Evolutionary conservation across 2,329 filamentous ascomycete genomes (phyloP), one percentile per base, ranked within the genome.

Genomic region (Trichoderma sp.): DNA sequence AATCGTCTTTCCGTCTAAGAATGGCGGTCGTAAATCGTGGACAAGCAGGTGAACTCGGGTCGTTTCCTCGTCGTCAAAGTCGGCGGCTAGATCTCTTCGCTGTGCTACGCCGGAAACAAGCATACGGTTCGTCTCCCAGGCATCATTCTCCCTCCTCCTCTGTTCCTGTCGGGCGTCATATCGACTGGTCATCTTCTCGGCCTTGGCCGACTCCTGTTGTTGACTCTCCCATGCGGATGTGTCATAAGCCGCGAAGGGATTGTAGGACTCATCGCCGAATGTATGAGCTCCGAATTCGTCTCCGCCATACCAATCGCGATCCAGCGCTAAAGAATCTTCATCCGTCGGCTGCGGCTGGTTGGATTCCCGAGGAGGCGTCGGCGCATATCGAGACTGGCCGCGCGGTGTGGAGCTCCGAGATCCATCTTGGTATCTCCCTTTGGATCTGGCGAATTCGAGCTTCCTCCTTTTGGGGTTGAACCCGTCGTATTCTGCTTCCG

Each of bases 61-160:
- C 29, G 89, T 89, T 77, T 99, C 96, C 60, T 97, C 92, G 72
- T 99, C 96, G 72, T 97, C 91, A 75, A 97, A 97, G 76, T 96
- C 93, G 59, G 88, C 86, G 29, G 90, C 90, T 77, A 93, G 88
- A 75, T 96, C 92, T 73, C 93, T 85, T 76, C 95, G 86, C 79
- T 99, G 96, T 21, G 96, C 96, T 21, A 99, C 94, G 68, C 95
- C 95, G 24, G 94, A 97, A 1, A 94, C 96, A 71, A 99, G 86
- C 96, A 99, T 98, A 70, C 96, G 92, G 79, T 99, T 99, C 19
- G 95, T 96, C 80, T 99, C 96, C 96, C 96, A 99, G 0, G 94
- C 95, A 80, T 99, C 96, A 55, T 96, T 94, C 77, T 99, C 96
- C 77, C 92, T 94, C 79, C 97, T 93, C 75, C 94, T 92, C 80